Base-by-base conservation (phyloP, 1,284 basidiomycete genomes). In the Ustilago curta region DNA sequence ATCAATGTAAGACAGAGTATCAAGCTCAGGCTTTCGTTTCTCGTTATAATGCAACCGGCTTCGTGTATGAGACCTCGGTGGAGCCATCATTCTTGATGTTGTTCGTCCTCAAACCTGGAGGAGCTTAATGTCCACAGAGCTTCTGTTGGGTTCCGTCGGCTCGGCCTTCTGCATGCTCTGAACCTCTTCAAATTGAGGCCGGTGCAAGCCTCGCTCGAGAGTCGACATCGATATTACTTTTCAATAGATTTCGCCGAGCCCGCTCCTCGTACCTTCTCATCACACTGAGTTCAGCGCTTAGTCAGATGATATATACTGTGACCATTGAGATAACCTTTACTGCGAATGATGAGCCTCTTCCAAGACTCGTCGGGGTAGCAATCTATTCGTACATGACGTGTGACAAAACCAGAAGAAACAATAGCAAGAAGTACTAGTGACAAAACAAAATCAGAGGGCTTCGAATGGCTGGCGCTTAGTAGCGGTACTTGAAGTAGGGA, bases 401-500 rank as follows among this genome's bases (percentile, higher is more conserved):
- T 19, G 27, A 43, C 45, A 40, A 23, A 50, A 51, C 54, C 32
- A 21, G 18, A 43, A 25, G 21, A 29, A 56, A 49, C 25, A n/a
- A 56, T n/a, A 32, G 44, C 40, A 37, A 31, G 25, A 55, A 12
- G n/a, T n/a, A n/a, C 25, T 42, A 52, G 40, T 50, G 45, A 48
- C 31, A 37, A 47, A 12, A 52, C 23, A 12, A n/a, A 18, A 16
- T 19, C n/a, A 29, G 11, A 8, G 12, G n/a, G 23, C 7, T 12
- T 3, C 18, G 8, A 21, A 23, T 21, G 23, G 8, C 37, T 2
- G 50, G 39, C 43, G 53, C 64, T 67, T 70, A 78, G 67, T 76
- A 78, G 40, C 75, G 59, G 74, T 78, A 78, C 65, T 68, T 72
- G 70, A 78, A 78, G 70, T 74, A 78, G 48, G 77, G 77, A 14